Conservation (phyloP, 768 basidiomycete genomes). For the Termitomyces eurrhizus region DNA sequence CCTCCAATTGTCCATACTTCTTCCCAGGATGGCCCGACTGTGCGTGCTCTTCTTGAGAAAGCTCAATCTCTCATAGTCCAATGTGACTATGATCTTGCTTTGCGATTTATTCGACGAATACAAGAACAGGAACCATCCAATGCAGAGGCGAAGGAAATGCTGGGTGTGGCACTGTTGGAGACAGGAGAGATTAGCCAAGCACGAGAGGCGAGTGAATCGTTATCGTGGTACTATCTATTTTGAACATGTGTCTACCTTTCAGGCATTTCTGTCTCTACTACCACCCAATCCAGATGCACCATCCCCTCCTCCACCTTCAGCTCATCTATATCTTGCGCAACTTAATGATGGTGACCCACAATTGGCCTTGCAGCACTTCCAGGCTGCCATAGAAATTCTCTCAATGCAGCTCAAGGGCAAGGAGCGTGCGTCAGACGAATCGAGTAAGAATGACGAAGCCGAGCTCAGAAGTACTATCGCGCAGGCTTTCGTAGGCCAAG, state of each 20-base stretch:
- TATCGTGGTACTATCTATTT: not conserved
- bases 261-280: slow-evolving; percentile 62
- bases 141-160: slow-evolving; percentile 71
- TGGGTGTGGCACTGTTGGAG: slow-evolving; percentile 78
- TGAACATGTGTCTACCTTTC: slow-evolving; percentile 7
- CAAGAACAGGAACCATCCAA: slow-evolving; percentile 61
- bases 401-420: slow-evolving; percentile 72
- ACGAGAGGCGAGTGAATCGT: slow-evolving; percentile 46
- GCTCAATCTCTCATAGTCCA: slow-evolving; percentile 78
- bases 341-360: slow-evolving; percentile 76
- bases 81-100: slow-evolving; percentile 81
- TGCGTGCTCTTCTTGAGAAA: slow-evolving; percentile 63
- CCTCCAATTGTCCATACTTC: slow-evolving; percentile 18
- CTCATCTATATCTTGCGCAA: slow-evolving; percentile 88
- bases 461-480: slow-evolving; percentile 69
- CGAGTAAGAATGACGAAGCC: slow-evolving; percentile 42
- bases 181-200: slow-evolving; percentile 73
- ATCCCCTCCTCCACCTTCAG: slow-evolving; percentile 65
- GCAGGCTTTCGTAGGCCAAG: slow-evolving; percentile 79
- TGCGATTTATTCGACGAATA: slow-evolving; percentile 65
- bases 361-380: slow-evolving; percentile 69
- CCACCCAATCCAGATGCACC: slow-evolving; percentile 61
- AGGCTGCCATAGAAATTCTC: slow-evolving; percentile 73
- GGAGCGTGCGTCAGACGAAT: slow-evolving; percentile 43
- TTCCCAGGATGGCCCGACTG: slow-evolving; percentile 34